A percentile compares a stretch with the other conserved stretches of the same genome.
These are phyloP conservation scores for Pseudogymnoascus sp. DNA, from an alignment of 2,329 filamentous ascomycete genomes.

Conservation along the genomic window DNA sequence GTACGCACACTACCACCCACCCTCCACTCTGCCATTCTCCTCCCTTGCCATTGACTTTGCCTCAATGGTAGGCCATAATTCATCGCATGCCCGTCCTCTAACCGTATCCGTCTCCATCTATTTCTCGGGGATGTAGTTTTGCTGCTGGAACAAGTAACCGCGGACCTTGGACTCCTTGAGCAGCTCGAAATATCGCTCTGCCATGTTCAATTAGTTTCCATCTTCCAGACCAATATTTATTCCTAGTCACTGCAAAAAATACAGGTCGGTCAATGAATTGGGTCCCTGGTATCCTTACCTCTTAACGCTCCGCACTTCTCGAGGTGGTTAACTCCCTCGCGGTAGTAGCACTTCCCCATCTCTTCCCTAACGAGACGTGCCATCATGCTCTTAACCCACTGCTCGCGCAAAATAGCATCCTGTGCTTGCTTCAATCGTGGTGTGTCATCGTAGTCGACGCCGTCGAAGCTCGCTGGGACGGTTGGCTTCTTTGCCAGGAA, in stretches of 20 bases:
- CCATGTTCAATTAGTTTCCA: slow-evolving; percentile 13
- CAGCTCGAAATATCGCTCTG: slow-evolving; percentile 73
- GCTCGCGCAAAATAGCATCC: slow-evolving; percentile 73
- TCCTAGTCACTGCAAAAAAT: background rate
- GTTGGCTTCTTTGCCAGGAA: slow-evolving; percentile 80
- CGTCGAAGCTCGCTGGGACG: slow-evolving; percentile 75
- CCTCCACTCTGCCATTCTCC: background rate
- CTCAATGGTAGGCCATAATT: background rate
- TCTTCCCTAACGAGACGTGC: slow-evolving; percentile 72
- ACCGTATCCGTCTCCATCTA: slow-evolving; percentile 13
- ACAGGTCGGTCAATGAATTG: background rate
- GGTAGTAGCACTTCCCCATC: slow-evolving; percentile 76
- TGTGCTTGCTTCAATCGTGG: slow-evolving; percentile 73
- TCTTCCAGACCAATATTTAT: background rate
- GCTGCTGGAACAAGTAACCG: slow-evolving; percentile 72
- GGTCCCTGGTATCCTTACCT: slow-evolving; percentile 47
- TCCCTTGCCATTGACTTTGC: slow-evolving; percentile 6
- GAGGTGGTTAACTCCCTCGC: slow-evolving; percentile 78
- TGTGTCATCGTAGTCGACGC: slow-evolving; percentile 80
- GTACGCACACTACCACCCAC: background rate
- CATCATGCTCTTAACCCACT: slow-evolving; percentile 90
- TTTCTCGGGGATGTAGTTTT: slow-evolving; percentile 58
- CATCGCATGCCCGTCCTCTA: background rate
- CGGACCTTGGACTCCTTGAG: slow-evolving; percentile 68
- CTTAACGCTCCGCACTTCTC: slow-evolving; percentile 77